Conservation (phyloP, 2,329 filamentous ascomycete species). For the Chrysosporium keratinophilum region DNA sequence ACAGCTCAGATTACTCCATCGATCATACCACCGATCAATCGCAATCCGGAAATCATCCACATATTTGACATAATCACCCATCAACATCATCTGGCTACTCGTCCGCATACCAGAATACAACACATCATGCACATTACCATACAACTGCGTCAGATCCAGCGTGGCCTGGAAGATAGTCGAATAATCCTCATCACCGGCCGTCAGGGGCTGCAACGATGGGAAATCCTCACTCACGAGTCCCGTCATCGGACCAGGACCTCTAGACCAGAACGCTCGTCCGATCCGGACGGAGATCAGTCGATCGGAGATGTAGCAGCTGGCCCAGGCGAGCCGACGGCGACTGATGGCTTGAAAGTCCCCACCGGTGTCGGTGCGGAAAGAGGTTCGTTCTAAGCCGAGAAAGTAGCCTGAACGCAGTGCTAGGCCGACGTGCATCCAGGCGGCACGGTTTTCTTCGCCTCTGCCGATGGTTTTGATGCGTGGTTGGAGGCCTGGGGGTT, state of each 20-base stretch:
- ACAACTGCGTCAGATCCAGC: slow-evolving; percentile 60
- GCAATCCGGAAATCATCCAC: slow-evolving; percentile 62
- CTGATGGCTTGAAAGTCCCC: slow-evolving; percentile 51
- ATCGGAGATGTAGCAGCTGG: slow-evolving; percentile 57
- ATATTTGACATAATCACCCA: slow-evolving; percentile 63
- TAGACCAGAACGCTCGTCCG: slow-evolving; percentile 63
- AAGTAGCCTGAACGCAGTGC: slow-evolving; percentile 61
- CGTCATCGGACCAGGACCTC: slow-evolving; percentile 57
- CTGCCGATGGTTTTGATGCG: slow-evolving; percentile 54
- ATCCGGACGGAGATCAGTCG: slow-evolving; percentile 60
- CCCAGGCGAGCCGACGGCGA: slow-evolving; percentile 58
- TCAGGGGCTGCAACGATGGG: slow-evolving; percentile 51
- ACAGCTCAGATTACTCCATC: slow-evolving; percentile 58
- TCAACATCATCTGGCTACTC: slow-evolving; percentile 58
- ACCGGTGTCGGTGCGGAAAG: slow-evolving; percentile 51
- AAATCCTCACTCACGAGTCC: slow-evolving; percentile 57
- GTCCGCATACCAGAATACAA: slow-evolving; percentile 61
- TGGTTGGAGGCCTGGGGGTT: slow-evolving; percentile 53
- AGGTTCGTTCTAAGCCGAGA: slow-evolving; percentile 57
- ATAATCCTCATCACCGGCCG: slow-evolving; percentile 54
- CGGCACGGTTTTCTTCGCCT: slow-evolving; percentile 62
- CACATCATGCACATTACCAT: slow-evolving; percentile 63
- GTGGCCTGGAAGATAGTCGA: slow-evolving; percentile 61
- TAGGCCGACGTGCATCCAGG: slow-evolving; percentile 67
- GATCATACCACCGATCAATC: slow-evolving; percentile 59